Conservation (phyloP, 768 basidiomycete genomes). For the Agaricus subrufescens region DNA sequence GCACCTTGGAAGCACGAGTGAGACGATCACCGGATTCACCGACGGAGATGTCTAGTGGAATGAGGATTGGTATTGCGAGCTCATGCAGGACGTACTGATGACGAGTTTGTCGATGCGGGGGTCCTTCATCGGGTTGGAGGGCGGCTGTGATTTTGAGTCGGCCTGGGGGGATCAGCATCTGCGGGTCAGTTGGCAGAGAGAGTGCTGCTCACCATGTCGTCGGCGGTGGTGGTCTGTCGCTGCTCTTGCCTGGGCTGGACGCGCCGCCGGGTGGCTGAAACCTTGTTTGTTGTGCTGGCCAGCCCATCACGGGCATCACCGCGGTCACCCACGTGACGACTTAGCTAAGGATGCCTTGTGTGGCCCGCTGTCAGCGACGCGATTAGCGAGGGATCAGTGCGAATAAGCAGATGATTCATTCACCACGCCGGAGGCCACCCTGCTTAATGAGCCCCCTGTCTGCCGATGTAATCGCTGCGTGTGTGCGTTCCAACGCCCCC, state of each 20-base stretch:
- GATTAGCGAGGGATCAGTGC: no score
- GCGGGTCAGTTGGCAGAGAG: neutral
- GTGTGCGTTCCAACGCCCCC: neutral
- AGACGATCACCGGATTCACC: slow-evolving; percentile 99
- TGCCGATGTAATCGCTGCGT: no score
- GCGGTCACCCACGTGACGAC: slow-evolving; percentile 4
- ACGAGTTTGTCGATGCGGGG: slow-evolving; percentile 97
- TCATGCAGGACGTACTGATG: slow-evolving; percentile 76
- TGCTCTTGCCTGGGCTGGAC: slow-evolving; percentile 25
- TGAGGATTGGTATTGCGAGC: slow-evolving; percentile 11
- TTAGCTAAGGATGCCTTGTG: neutral
- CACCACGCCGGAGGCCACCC: no score
- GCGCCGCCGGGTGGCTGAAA: slow-evolving; percentile 33
- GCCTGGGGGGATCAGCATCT: slow-evolving; percentile 42
- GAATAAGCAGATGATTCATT: no score
- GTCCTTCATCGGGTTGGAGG: slow-evolving; percentile 95
- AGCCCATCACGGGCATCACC: slow-evolving; percentile 24
- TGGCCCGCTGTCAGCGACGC: no score
- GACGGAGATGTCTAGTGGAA: slow-evolving; percentile 88
- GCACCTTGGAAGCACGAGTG: slow-evolving; percentile 97
- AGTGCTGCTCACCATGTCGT: slow-evolving; percentile 36
- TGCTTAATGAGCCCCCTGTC: no score
- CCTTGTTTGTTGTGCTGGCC: slow-evolving; percentile 33
- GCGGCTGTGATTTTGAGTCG: slow-evolving; percentile 76
- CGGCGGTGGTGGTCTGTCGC: slow-evolving; percentile 31